These are phyloP conservation scores for Pichia sp. DNA, from an alignment of 1,139 yeast species.

Conservation along the genomic window DNA sequence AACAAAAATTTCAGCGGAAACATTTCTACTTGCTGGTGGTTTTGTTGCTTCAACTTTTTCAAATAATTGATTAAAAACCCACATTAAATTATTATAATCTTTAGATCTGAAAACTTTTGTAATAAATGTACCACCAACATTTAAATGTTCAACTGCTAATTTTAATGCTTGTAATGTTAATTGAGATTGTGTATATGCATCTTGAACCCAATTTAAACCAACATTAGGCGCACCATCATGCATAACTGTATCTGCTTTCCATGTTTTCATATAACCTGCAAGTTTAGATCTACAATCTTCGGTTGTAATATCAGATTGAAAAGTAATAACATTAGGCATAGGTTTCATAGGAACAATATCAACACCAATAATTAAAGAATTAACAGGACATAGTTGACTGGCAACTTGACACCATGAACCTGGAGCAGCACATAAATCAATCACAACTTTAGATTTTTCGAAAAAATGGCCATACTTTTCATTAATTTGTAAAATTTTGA, in stretches of 20 bases:
- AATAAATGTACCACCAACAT: slow-evolving; percentile 92
- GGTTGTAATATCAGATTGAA: slow-evolving; percentile 95
- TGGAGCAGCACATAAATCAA: slow-evolving; percentile 98
- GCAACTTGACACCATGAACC: slow-evolving; percentile 99
- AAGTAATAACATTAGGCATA: slow-evolving; percentile 86
- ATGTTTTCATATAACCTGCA: slow-evolving; percentile 94
- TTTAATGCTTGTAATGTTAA: slow-evolving; percentile 88
- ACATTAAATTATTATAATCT: slow-evolving; percentile 92
- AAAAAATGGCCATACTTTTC: slow-evolving; percentile 94
- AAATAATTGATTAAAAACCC: slow-evolving; percentile 95
- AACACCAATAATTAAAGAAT: slow-evolving; percentile 92
- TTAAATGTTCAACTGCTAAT: slow-evolving; percentile 89
- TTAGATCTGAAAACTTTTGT: slow-evolving; percentile 96
- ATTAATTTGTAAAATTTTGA: slow-evolving; percentile 89
- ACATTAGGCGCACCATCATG: slow-evolving; percentile 99
- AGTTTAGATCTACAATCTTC: slow-evolving; percentile 93
- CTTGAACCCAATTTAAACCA: slow-evolving; percentile 99
- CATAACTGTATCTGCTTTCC: slow-evolving; percentile 97
- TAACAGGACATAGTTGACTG: slow-evolving; percentile 82
- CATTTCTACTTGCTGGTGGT: slow-evolving; percentile 98
- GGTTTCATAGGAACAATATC: slow-evolving; percentile 97
- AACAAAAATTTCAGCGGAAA: slow-evolving; percentile 97
- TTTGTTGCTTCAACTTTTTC: slow-evolving; percentile 97
- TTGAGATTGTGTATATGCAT: slow-evolving; percentile 97
- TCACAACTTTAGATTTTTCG: slow-evolving; percentile 93